Evolutionary conservation across 1,284 basidiomycete genomes (phyloP).

Genomic region (Boletus smithii): DNA sequence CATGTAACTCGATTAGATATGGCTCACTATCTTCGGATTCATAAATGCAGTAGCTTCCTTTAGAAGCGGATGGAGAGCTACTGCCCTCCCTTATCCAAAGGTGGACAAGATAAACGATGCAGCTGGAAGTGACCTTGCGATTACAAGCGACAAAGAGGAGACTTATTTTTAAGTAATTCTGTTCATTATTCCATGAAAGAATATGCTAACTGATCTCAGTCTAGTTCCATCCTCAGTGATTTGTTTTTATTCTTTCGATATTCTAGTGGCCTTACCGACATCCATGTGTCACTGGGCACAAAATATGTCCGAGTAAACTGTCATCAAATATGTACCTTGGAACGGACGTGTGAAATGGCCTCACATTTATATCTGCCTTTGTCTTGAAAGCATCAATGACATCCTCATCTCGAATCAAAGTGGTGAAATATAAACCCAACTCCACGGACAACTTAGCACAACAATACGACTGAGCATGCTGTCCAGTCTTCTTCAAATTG

Average conservation of each 20-base stretch:
- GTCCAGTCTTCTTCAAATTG: too few relatives aligned
- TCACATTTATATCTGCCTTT: background rate
- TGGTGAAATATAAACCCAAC: too few relatives aligned
- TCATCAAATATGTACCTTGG: background rate
- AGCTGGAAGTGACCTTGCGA: slow-evolving; percentile 5
- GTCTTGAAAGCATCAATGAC: background rate
- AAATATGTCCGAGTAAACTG: background rate
- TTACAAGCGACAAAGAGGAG: slow-evolving; percentile 12
- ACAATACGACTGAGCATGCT: too few relatives aligned
- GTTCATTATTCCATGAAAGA: background rate
- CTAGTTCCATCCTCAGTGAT: background rate
- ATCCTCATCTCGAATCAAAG: too few relatives aligned
- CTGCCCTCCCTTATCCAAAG: slow-evolving; percentile 43
- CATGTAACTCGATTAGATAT: slow-evolving; percentile 41
- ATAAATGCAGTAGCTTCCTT: slow-evolving; percentile 64
- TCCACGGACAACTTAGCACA: too few relatives aligned
- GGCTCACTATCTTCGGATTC: slow-evolving; percentile 61
- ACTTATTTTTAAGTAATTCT: slow-evolving; percentile 5
- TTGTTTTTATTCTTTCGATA: background rate
- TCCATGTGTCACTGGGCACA: background rate
- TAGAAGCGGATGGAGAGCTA: slow-evolving; percentile 73
- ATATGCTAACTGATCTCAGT: background rate
- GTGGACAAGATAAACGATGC: background rate
- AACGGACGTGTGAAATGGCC: background rate
- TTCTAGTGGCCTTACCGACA: background rate